These are phyloP conservation scores for Fusarium compactum DNA, from an alignment of 2,329 filamentous ascomycete genomes.

Conservation along the genomic window DNA sequence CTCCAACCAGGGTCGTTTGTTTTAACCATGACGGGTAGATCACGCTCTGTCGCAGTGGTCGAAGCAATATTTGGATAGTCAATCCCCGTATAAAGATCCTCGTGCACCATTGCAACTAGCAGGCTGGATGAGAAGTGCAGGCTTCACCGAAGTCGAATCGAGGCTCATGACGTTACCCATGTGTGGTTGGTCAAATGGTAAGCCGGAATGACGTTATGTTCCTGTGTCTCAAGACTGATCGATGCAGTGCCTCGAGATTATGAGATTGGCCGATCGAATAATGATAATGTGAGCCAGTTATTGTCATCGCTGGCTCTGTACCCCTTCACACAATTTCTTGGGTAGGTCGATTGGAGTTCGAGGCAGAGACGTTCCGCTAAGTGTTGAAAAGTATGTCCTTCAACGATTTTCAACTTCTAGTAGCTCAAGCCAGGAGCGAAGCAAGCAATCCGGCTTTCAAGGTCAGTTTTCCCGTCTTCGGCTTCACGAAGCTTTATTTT, in stretches of 20 bases:
- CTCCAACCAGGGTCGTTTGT: conserved; percentile 8
- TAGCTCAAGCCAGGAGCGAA: conserved; percentile 67
- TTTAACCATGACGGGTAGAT: conserved; percentile 54
- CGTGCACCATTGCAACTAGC: conserved; percentile 71
- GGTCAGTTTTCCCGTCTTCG: conserved; percentile 53
- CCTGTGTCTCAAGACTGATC: conserved; percentile 8
- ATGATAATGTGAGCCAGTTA: conserved; percentile 65
- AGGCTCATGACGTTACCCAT: conserved; percentile 75
- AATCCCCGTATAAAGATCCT: conserved; percentile 74
- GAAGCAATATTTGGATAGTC: conserved; percentile 69
- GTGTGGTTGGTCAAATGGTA: conserved; percentile 77
- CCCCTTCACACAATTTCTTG: conserved; percentile 64
- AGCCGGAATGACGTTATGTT: not conserved
- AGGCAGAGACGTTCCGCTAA: conserved; percentile 13
- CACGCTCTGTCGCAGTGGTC: conserved; percentile 78
- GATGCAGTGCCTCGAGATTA: conserved; percentile 61
- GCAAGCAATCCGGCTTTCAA: conserved; percentile 67
- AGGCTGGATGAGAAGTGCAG: conserved; percentile 69
- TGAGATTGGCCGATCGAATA: conserved; percentile 66
- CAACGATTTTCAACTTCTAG: conserved; percentile 68
- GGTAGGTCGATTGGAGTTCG: conserved; percentile 52
- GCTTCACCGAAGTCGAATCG: conserved; percentile 76
- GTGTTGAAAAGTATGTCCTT: conserved; percentile 62
- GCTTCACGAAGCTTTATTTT: not conserved
- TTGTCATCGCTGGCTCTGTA: conserved; percentile 68